Percentiles rank a stretch among this genome's conserved stretches.
Conservation (phyloP, 768 basidiomycete genomes). For the Cyclocybe cylindracea region DNA sequence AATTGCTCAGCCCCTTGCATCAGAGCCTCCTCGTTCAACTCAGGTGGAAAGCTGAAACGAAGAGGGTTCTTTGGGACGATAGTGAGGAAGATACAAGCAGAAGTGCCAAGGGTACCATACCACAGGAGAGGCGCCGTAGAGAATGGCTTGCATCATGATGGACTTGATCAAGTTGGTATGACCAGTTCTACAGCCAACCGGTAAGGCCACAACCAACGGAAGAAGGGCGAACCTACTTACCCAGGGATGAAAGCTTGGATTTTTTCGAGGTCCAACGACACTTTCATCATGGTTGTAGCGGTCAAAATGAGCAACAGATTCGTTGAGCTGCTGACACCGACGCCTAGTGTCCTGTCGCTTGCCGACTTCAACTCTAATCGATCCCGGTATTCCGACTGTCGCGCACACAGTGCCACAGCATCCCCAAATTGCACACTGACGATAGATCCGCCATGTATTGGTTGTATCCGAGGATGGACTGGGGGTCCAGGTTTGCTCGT, state of each 20-base stretch:
- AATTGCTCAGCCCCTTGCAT: slow-evolving; percentile 81
- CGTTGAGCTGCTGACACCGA: slow-evolving; percentile 57
- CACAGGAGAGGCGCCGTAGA: slow-evolving; percentile 70
- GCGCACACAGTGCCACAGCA: slow-evolving; percentile 69
- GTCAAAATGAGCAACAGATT: slow-evolving; percentile 60
- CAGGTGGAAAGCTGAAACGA: slow-evolving; percentile 79
- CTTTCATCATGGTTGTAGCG: slow-evolving; percentile 71
- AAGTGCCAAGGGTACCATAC: slow-evolving; percentile 31
- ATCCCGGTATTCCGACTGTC: slow-evolving; percentile 69
- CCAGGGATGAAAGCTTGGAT: slow-evolving; percentile 61
- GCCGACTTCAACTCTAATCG: slow-evolving; percentile 71
- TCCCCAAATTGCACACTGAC: slow-evolving; percentile 74
- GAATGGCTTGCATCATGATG: slow-evolving; percentile 80
- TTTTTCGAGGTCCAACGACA: slow-evolving; percentile 59
- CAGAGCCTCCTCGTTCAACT: slow-evolving; percentile 74
- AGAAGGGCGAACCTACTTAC: slow-evolving; percentile 39
- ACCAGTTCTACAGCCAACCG: slow-evolving; percentile 46
- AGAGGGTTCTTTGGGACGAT: slow-evolving; percentile 60
- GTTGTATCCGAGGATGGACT: slow-evolving; percentile 68
- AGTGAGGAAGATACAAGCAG: background rate
- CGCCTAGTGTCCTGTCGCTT: slow-evolving; percentile 68
- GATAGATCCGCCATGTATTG: slow-evolving; percentile 59
- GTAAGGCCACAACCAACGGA: slow-evolving; percentile 3
- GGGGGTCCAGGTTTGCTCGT: slow-evolving; percentile 68
- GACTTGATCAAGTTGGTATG: slow-evolving; percentile 71